Evolutionary conservation across 441 rosid genomes (phyloP).

Genomic region (Pelargonium australe): DNA sequence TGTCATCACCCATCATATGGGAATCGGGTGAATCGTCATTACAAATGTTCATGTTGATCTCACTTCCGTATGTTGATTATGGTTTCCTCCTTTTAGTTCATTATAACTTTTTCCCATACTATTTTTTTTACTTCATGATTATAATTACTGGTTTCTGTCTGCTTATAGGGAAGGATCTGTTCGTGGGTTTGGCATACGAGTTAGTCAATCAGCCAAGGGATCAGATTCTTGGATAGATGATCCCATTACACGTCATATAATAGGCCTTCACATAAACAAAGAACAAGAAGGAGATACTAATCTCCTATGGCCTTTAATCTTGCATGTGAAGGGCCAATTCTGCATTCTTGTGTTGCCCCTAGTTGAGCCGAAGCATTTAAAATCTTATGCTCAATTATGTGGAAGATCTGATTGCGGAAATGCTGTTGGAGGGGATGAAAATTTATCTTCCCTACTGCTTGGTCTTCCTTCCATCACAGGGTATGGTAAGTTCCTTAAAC

Average conservation of each 20-base stretch:
- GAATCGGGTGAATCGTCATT: no score
- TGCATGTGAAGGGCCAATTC: conserved; percentile 61
- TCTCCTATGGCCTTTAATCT: conserved; percentile 67
- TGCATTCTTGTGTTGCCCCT: conserved; percentile 63
- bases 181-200: conserved; percentile 71
- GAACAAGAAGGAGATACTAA: conserved; percentile 42
- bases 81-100: not conserved
- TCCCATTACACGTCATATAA: conserved; percentile 77
- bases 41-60: not conserved
- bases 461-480: conserved; percentile 93
- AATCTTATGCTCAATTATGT: conserved; percentile 44
- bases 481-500: conserved; percentile 54
- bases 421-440: conserved; percentile 57
- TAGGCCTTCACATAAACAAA: conserved; percentile 45
- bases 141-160: conserved; percentile 14
- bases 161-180: conserved; percentile 67
- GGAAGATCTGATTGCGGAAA: conserved; percentile 73
- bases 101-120: not conserved
- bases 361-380: conserved; percentile 64
- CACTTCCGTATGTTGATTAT: not conserved
- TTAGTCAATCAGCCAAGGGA: conserved; percentile 58
- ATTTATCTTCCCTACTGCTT: conserved; percentile 73
- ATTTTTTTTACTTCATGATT: not conserved
- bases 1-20: no score
- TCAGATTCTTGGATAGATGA: conserved; percentile 96